Percentiles rank a stretch among this genome's conserved stretches.
Conservation (phyloP, 179 eudicot genomes). For the Carnegiea gigantea region DNA sequence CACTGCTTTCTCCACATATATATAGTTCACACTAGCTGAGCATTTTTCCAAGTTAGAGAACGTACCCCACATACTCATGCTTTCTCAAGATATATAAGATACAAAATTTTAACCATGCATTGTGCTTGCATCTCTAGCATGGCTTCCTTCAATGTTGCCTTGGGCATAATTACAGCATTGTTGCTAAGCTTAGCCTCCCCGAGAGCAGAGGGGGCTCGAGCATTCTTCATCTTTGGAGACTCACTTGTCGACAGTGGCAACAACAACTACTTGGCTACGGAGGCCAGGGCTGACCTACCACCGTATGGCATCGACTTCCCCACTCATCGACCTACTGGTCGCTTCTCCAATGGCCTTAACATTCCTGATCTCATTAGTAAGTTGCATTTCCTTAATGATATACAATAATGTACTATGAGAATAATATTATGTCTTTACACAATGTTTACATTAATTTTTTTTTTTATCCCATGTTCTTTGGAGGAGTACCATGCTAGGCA, state of each 20-base stretch:
- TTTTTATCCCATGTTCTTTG: too few species aligned
- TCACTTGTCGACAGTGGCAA: constrained; percentile 55
- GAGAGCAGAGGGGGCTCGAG: constrained; percentile 36
- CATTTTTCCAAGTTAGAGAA: neutral
- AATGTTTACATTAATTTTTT: too few species aligned
- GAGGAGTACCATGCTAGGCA: too few species aligned
- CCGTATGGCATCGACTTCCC: constrained; percentile 55
- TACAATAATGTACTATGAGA: too few species aligned
- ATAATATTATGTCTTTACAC: too few species aligned
- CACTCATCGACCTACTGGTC: constrained; percentile 53
- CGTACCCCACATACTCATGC: neutral
- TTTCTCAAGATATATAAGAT: too few species aligned
- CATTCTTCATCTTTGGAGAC: constrained; percentile 75
- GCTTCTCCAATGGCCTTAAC: constrained; percentile 67
- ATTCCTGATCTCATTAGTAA: constrained; percentile 64
- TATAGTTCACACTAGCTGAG: neutral
- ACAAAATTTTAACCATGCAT: constrained; percentile 11
- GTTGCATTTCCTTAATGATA: constrained; percentile 12
- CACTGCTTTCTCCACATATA: constrained; percentile 4
- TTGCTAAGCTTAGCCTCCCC: constrained; percentile 17
- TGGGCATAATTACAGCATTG: constrained; percentile 2
- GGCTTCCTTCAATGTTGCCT: constrained; percentile 8
- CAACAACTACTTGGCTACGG: constrained; percentile 47
- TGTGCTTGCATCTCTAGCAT: constrained; percentile 12
- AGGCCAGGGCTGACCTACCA: constrained; percentile 47